Conservation (phyloP, 164 flowering plant species). For the Magnolia officinalis region DNA sequence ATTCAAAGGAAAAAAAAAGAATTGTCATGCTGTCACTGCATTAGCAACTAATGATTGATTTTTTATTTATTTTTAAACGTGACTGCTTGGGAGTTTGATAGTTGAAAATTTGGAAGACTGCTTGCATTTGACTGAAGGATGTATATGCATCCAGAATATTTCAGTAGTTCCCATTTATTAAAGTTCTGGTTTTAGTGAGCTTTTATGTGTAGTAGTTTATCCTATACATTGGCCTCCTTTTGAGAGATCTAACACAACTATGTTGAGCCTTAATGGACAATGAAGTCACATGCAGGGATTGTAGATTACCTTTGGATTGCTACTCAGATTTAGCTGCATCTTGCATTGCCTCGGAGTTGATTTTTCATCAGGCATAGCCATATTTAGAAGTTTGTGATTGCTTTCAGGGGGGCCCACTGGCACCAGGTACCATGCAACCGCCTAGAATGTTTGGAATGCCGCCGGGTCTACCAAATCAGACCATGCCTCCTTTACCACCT, state of each 20-base stretch:
- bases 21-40: background rate
- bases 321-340: background rate
- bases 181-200: background rate
- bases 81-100: background rate
- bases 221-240: background rate
- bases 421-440: constrained; percentile 58
- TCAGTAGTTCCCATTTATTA: background rate
- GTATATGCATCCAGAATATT: background rate
- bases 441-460: constrained; percentile 78
- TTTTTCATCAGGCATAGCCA: background rate
- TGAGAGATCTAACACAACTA: no score
- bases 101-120: background rate
- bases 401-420: constrained; percentile 33
- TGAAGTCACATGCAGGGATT: no score
- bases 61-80: background rate
- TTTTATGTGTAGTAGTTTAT: background rate
- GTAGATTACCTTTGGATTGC: background rate
- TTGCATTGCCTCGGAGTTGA: background rate
- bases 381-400: constrained; percentile 6
- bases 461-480: constrained; percentile 53
- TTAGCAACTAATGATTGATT: background rate
- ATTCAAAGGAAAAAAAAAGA: background rate
- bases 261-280: no score
- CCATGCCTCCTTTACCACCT: constrained; percentile 57
- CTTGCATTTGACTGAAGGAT: background rate